Evolutionary conservation across 2,329 filamentous ascomycete genomes (phyloP).

Genomic region (Grosmannia clavigera): DNA sequence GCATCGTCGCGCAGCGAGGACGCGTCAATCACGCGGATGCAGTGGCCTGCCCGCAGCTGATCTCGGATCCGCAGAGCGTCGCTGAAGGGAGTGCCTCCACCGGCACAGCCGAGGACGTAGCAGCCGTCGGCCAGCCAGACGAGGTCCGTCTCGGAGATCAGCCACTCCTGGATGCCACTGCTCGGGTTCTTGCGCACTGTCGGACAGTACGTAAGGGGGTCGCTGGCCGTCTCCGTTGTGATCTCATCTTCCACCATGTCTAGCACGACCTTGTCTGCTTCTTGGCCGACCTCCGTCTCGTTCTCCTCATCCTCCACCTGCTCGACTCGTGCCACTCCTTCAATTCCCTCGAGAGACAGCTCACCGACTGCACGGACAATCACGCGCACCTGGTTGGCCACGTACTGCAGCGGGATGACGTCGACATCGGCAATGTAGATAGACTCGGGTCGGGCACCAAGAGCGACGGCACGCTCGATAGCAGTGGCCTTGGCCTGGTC

Average conservation of each 20-base stretch:
- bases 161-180: slow-evolving; percentile 22
- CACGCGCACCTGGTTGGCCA: slow-evolving; percentile 35
- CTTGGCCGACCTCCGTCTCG: background rate
- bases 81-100: slow-evolving; percentile 27
- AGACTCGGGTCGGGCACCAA: slow-evolving; percentile 30
- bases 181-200: slow-evolving; percentile 18
- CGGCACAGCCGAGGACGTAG: slow-evolving; percentile 33
- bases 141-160: slow-evolving; percentile 30
- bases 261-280: slow-evolving; percentile 13
- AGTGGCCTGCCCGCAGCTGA: slow-evolving; percentile 24
- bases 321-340: background rate
- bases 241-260: background rate
- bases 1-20: slow-evolving; percentile 28
- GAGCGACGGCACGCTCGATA: slow-evolving; percentile 29
- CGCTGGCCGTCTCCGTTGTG: slow-evolving; percentile 11
- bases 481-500: slow-evolving; percentile 27
- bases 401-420: slow-evolving; percentile 40
- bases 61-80: slow-evolving; percentile 24
- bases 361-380: slow-evolving; percentile 45
- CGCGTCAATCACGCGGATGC: slow-evolving; percentile 25
- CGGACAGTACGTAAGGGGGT: slow-evolving; percentile 22
- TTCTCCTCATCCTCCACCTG: slow-evolving; percentile 8
- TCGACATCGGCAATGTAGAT: slow-evolving; percentile 39
- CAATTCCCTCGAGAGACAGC: background rate
- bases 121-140: slow-evolving; percentile 31